phyloP scores from a whole-genome alignment of 345 rosid genomes.

The Sonneratia alba region DNA sequence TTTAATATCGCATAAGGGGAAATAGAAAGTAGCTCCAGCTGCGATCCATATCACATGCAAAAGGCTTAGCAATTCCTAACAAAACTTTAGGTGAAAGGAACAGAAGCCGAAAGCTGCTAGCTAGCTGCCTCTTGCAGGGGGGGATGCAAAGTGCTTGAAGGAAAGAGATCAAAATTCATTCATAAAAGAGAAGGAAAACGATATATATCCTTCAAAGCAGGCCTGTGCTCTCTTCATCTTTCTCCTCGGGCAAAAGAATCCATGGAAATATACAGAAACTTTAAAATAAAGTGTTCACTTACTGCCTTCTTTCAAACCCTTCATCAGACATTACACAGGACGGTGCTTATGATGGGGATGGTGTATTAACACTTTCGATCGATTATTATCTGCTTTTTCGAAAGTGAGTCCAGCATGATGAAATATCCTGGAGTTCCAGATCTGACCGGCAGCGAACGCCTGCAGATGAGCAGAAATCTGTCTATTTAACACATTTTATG shows the following conservation, averaged over 20 bases:
- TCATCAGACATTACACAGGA: slow-evolving; percentile 10
- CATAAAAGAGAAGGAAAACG: background rate
- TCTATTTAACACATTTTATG: background rate
- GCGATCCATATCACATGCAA: background rate
- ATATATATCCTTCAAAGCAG: background rate
- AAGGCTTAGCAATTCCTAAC: background rate
- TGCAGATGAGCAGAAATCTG: background rate
- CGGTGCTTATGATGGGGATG: slow-evolving; percentile 4
- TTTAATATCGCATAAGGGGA: too few species aligned
- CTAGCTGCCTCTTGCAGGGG: background rate
- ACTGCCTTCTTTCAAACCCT: background rate
- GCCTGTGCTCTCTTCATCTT: slow-evolving; percentile 6
- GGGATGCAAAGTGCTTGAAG: background rate
- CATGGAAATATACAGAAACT: slow-evolving; percentile 14
- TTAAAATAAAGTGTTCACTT: background rate
- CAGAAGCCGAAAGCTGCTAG: background rate
- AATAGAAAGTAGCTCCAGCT: too few species aligned
- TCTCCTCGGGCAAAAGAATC: slow-evolving; percentile 6
- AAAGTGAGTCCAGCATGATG: slow-evolving; percentile 7
- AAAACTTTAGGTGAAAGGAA: background rate
- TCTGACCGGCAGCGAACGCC: slow-evolving; percentile 1
- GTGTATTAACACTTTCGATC: slow-evolving; percentile 3
- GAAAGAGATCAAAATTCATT: background rate
- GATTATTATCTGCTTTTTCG: background rate
- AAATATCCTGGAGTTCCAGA: slow-evolving; percentile 9